Evolutionary conservation across 768 basidiomycete genomes (phyloP), one percentile per base, ranked within the genome.

Genomic region (Xanthoconium purpureum): DNA sequence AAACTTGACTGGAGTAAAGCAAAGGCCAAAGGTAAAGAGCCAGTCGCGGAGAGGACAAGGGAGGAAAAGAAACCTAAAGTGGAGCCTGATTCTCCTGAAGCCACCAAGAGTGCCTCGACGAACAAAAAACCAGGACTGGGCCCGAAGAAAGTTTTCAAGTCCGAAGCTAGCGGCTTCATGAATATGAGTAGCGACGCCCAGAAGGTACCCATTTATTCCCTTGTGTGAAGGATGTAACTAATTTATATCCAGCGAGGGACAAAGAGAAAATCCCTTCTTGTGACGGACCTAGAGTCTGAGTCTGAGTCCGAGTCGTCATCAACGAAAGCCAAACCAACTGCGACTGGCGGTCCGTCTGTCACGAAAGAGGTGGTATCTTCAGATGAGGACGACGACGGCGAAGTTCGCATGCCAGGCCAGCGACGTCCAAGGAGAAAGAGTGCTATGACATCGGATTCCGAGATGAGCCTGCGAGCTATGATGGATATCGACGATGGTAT

Each of bases 401-500:
- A 63, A 15, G 47, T 66, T 15, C 61, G 67, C 13, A 63, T 51
- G 40, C 52, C 56, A 3, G 68, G 36, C 59, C 69, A 11, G 56
- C 67, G 36, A 62, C 71, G 64, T 40, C 69, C 43, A 42, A 64
- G 63, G 28, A 66, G 74, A 49, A 77, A 76, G 64, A 62, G 72
- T 44, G 66, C 55, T 58, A 50, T 69, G 69, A 76, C 61, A 68
- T 75, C 75, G 10, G 80, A 84, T 55, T 73, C 76, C 15, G 81
- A 73, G 60, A 66, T 55, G 59, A 80, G 78, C 43, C 47, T 80
- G 47, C 68, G 69, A n/a, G 85, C 81, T 11, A 79, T 89, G 76
- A 89, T 89, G 88, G 88, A 91, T 49, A 78, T 89, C 52, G 88
- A 89, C 54, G 89, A 90, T 63, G 83, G 89, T 87, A 58, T 15